Base-by-base conservation (phyloP, 148 eudicot species). In the Cornus kousa region DNA sequence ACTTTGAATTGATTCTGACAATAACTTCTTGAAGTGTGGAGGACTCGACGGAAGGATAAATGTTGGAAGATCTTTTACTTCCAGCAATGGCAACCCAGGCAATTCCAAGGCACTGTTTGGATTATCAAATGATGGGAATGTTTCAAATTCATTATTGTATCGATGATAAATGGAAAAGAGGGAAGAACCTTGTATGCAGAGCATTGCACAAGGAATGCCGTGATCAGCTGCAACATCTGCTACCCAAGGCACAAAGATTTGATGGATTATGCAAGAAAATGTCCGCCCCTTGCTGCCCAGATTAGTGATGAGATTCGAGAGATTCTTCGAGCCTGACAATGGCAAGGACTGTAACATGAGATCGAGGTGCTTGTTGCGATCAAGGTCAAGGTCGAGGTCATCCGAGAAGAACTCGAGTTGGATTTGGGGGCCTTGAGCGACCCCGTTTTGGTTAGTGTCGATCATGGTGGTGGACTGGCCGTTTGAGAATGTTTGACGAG, bases 211-310 rank as follows among this genome's bases (percentile, higher is more conserved):
- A 57, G 87, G 85, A 20, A 84, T 32, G 13, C 71, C 69, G 43
- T 82, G 84, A 6, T 32, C 64, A 0, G 57, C 75, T 0, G 86
- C 87, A 73, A 87, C 87, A 66, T 67, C 82, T 60, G 79, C 79
- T 40, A 82, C 86, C 89, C 89, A 87, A 14, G 87, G 89, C 11
- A 87, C 80, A 74, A 87, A 87, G 24, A 78, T 55, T 78, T 82
- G 85, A 66, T 48, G 59, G 31, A 87, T 72, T 0, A 87, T 78
- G 77, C 87, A 87, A 4, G 86, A 73, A 55, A 82, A 82, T 35
- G 60, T 70, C 22, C 37, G 82, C 13, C 84, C 84, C 17, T 80
- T 80, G 2, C 24, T 76, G 13, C 70, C 74, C 39, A 82, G 62
- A 0, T 37, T 24, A 50, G 39, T 40, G 74, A 87, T 73, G 33